phyloP scores from a whole-genome alignment of 768 basidiomycete genomes.

The Neoboletus subvelutipes region DNA sequence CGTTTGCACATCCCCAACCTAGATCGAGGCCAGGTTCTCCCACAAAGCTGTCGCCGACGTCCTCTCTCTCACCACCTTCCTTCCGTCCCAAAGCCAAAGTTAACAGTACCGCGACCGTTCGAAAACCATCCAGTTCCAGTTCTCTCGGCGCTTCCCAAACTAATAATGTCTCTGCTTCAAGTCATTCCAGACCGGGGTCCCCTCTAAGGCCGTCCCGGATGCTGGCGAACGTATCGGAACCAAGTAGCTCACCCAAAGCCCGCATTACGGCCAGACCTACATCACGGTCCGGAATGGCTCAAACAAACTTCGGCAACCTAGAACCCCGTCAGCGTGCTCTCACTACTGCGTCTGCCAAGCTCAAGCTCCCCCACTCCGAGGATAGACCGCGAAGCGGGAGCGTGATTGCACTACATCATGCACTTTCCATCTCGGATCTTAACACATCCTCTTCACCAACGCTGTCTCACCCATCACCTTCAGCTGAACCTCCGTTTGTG shows the following conservation, averaged over 20 bases:
- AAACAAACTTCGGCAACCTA: slow-evolving; percentile 8
- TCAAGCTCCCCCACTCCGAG: slow-evolving; percentile 30
- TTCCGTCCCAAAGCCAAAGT: slow-evolving; percentile 60
- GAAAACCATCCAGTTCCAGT: slow-evolving; percentile 27
- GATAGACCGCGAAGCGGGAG: slow-evolving; percentile 35
- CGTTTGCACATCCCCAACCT: slow-evolving; percentile 30
- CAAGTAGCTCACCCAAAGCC: slow-evolving; percentile 25
- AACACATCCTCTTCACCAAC: slow-evolving; percentile 14
- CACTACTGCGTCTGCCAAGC: slow-evolving; percentile 23
- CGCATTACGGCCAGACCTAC: slow-evolving; percentile 33
- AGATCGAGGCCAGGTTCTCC: slow-evolving; percentile 52
- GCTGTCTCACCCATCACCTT: slow-evolving; percentile 16
- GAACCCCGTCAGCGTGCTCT: slow-evolving; percentile 35
- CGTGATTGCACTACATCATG: slow-evolving; percentile 25
- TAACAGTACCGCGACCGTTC: slow-evolving; percentile 49
- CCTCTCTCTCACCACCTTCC: slow-evolving; percentile 28
- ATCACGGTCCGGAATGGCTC: slow-evolving; percentile 19
- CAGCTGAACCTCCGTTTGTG: slow-evolving; percentile 11
- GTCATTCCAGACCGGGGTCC: slow-evolving; percentile 41
- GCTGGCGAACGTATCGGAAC: slow-evolving; percentile 32
- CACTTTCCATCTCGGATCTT: slow-evolving; percentile 25
- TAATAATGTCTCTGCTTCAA: slow-evolving; percentile 37
- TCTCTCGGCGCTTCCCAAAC: slow-evolving; percentile 15
- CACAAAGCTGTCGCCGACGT: slow-evolving; percentile 34
- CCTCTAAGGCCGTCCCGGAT: slow-evolving; percentile 39